These are phyloP conservation scores for Ramularia collo-cygni DNA, from an alignment of 2,329 filamentous ascomycete genomes.

Conservation along the genomic window DNA sequence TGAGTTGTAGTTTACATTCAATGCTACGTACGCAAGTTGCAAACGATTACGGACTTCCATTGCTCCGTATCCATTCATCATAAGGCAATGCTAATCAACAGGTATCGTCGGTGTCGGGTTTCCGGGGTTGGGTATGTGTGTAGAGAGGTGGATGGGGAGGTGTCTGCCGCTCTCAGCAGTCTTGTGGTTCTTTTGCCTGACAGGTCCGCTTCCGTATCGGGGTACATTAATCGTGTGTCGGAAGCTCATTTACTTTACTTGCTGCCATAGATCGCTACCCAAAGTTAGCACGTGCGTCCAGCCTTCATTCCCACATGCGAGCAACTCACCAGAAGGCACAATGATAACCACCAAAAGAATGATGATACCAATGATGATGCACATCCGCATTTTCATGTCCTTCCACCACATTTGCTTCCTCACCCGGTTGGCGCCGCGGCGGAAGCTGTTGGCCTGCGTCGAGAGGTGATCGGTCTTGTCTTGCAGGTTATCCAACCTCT, in stretches of 20 bases:
- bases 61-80: conserved; percentile 18
- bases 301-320: too few species aligned
- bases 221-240: conserved; percentile 1
- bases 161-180: conserved; percentile 4
- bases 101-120: conserved; percentile 4
- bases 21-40: conserved; percentile 8
- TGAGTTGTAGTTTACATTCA: conserved; percentile 14
- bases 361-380: conserved; percentile 83
- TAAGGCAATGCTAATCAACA: conserved; percentile 16
- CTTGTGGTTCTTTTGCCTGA: background rate
- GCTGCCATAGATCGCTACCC: conserved; percentile 19
- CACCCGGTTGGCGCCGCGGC: conserved; percentile 90
- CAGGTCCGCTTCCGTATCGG: conserved; percentile 9
- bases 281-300: background rate
- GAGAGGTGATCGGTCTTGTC: conserved; percentile 93
- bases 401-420: conserved; percentile 99
- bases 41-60: conserved; percentile 6
- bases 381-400: conserved; percentile 99
- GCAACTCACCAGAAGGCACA: conserved; percentile 70
- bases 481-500: conserved; percentile 78
- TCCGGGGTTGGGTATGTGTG: conserved; percentile 13
- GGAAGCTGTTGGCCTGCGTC: conserved; percentile 88
- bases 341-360: conserved; percentile 91
- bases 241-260: conserved; percentile 10
- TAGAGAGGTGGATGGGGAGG: conserved; percentile 1